Conservation (phyloP, 306 rosid species). For the Delonix regia region DNA sequence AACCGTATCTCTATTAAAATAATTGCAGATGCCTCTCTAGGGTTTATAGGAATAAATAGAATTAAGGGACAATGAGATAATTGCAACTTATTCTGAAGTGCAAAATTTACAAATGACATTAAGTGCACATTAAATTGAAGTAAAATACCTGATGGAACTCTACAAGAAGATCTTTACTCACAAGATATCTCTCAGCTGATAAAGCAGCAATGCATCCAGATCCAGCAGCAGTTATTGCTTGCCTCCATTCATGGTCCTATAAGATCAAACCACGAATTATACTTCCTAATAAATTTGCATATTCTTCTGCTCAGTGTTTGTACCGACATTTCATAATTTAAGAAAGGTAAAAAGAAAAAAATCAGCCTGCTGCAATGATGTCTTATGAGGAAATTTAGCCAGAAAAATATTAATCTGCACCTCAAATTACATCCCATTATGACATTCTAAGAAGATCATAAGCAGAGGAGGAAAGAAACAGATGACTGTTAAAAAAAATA, state of each 20-base stretch:
- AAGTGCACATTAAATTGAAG: not conserved
- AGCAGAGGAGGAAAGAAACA: not conserved
- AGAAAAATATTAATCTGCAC: not conserved
- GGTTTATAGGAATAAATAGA: not conserved
- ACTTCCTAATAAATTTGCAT: not conserved
- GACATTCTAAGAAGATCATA: constrained; percentile 26
- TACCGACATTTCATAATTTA: not conserved
- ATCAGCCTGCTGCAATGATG: not conserved
- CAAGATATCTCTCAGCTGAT: constrained; percentile 80
- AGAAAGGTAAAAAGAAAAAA: not conserved
- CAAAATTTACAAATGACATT: not conserved
- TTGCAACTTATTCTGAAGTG: not conserved
- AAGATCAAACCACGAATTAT: constrained; percentile 14
- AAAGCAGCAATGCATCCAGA: constrained; percentile 78
- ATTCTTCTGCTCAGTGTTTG: not conserved
- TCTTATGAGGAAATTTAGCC: not conserved
- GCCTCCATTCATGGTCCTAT: constrained; percentile 82
- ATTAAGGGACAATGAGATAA: not conserved
- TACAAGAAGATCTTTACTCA: constrained; percentile 54
- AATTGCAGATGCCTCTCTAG: not conserved
- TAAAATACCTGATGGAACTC: constrained; percentile 78
- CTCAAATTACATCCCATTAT: not conserved
- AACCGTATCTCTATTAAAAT: not conserved
- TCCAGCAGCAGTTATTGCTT: constrained; percentile 77
- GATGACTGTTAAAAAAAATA: not conserved